Base-by-base conservation (phyloP, 1,284 basidiomycete genomes). In the Ustilago curta region DNA sequence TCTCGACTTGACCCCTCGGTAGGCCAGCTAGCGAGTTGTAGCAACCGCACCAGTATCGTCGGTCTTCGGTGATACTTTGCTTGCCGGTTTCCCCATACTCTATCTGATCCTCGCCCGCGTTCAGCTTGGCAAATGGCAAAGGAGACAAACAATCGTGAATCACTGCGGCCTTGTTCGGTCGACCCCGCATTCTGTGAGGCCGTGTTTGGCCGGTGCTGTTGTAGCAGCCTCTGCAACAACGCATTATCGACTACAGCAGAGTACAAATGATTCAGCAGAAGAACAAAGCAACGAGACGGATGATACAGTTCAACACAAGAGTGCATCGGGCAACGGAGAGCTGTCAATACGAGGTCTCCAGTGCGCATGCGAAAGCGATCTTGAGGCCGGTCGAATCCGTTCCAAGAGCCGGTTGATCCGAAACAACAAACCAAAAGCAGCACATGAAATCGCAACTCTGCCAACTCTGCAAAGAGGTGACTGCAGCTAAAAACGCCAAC, bases 401-500 rank as follows among this genome's bases (percentile, higher is more conserved):
- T 4, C 12, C 25, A 61, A 57, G 59, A 68, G 59, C 66, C 66
- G 66, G 66, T 70, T 70, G 52, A 55, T 70, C 67, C 67, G 67
- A 70, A 69, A 42, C 16, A 25, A 16, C 2, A 21, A 27, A 44
- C 3, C 35, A 27, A 27, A 27, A 16, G 35, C 35, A 32, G 35
- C 35, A 37, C 29, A 35, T 53, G 59, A 60, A 60, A 45, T 51
- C 39, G 39, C 42, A 19, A 19, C 42, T 18, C 12, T n/a, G n/a
- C n/a, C n/a, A n/a, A n/a, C 6, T 9, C 25, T 14, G 32, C 45
- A 27, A n/a, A n/a, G 25, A 25, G 23, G 35, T 42, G 37, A 29
- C 53, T 40, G 39, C 40, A 7, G n/a, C n/a, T n/a, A 29, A 11
- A 12, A 7, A 37, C 35, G 35, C 35, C 35, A 14, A 37, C 3